Percentiles rank a stretch among this genome's conserved stretches.
Conservation (phyloP, 2,329 filamentous ascomycete species). For the Sporothrix dimorphospora region DNA sequence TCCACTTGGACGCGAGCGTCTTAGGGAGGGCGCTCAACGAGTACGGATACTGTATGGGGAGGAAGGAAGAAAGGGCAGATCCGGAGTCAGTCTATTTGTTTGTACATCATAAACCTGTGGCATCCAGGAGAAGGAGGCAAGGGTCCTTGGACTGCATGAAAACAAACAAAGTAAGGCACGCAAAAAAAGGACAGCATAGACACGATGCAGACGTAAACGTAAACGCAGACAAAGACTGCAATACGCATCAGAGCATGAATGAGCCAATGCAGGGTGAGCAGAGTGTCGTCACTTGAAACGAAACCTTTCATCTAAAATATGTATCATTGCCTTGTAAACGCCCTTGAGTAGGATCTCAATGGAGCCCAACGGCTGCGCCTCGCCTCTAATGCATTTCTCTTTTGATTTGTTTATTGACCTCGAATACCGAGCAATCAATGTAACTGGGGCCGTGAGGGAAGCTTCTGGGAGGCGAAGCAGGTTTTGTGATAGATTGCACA, state of each 20-base stretch:
- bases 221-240: constrained; percentile 2
- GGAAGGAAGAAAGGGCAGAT: not conserved
- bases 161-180: not conserved
- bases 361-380: not conserved
- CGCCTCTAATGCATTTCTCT: no score
- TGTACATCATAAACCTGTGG: not conserved
- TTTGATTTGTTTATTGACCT: not conserved
- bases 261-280: not conserved
- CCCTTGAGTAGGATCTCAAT: not conserved
- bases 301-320: constrained; percentile 16
- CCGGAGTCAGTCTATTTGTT: constrained; percentile 5
- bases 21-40: constrained; percentile 67
- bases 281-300: constrained; percentile 26
- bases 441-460: not conserved
- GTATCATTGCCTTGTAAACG: not conserved
- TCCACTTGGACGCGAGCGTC: constrained; percentile 69
- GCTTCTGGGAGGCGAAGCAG: not conserved
- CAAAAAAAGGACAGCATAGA: not conserved
- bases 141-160: constrained; percentile 9
- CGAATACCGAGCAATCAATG: constrained; percentile 6
- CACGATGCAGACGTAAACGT: constrained; percentile 9
- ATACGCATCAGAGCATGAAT: not conserved
- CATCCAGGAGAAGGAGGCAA: not conserved
- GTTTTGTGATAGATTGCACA: constrained; percentile 15
- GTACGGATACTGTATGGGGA: constrained; percentile 70